Conservation (phyloP, 1,284 basidiomycete genomes). For the Leccinum insolens region DNA sequence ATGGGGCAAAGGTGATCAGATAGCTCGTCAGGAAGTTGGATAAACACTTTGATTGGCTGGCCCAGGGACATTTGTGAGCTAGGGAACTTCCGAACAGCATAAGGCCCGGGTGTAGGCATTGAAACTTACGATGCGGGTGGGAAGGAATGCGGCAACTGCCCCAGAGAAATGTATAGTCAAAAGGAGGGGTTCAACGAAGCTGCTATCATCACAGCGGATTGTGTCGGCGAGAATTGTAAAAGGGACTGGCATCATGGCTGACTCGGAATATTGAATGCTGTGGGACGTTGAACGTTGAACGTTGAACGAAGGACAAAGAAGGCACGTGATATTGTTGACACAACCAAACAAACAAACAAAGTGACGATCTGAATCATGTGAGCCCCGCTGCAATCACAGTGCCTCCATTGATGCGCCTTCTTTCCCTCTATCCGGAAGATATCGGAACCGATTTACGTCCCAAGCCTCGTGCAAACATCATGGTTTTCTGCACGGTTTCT, state of each 20-base stretch:
- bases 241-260: not conserved
- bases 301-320: not conserved
- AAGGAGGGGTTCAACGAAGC: not conserved
- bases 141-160: not conserved
- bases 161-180: not conserved
- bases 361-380: not conserved
- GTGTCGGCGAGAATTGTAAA: not conserved
- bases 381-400: not conserved
- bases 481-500: not conserved
- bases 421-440: not conserved
- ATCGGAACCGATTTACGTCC: not conserved
- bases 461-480: not conserved
- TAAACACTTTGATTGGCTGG: slow-evolving; percentile 6
- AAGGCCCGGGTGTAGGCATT: not conserved
- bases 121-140: slow-evolving; percentile 1
- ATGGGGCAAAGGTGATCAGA: not conserved
- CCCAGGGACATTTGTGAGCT: not conserved
- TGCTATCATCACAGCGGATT: not conserved
- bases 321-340: not conserved
- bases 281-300: not conserved
- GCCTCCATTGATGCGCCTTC: not conserved
- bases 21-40: slow-evolving; percentile 6
- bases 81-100: too few species aligned
- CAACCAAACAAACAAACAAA: not conserved
- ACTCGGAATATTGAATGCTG: not conserved